Conservation (phyloP, 78 protist genomes). For the Chrysochromulina parva region DNA sequence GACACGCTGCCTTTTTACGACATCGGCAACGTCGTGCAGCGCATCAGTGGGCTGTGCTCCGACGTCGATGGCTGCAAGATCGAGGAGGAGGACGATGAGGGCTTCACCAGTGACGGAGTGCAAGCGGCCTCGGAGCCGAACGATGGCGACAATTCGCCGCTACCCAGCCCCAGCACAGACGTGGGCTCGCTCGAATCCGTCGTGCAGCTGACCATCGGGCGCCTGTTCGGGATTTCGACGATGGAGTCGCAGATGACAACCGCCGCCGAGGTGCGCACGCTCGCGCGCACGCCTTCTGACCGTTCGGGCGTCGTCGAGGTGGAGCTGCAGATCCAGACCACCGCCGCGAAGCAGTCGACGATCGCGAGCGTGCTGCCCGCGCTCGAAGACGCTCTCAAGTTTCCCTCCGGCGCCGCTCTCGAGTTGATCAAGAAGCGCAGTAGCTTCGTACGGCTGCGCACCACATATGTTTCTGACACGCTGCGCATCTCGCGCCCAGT, state of each 20-base stretch:
- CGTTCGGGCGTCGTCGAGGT: not conserved
- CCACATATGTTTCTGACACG: not conserved
- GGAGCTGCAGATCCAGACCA: not conserved
- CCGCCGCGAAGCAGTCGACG: not conserved
- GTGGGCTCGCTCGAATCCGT: not conserved
- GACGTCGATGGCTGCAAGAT: not conserved
- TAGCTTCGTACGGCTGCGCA: not conserved
- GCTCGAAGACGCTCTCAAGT: not conserved
- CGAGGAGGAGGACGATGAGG: not conserved
- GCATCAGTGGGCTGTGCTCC: not conserved
- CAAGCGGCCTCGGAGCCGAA: not conserved
- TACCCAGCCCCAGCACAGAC: not conserved
- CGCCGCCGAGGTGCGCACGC: not conserved
- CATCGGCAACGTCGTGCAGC: not conserved
- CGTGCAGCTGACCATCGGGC: not conserved
- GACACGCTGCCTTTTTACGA: not conserved
- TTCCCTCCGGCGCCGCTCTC: not conserved
- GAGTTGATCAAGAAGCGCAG: not conserved
- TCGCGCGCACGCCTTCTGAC: not conserved
- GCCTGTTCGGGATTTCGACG: not conserved
- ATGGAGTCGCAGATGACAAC: not conserved
- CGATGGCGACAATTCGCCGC: not conserved
- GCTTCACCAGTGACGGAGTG: not conserved
- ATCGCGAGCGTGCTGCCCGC: not conserved
- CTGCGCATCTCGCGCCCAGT: not conserved